Conservation (phyloP, 371 early-diverging fungal genomes). For the Rhizopus sp. region DNA sequence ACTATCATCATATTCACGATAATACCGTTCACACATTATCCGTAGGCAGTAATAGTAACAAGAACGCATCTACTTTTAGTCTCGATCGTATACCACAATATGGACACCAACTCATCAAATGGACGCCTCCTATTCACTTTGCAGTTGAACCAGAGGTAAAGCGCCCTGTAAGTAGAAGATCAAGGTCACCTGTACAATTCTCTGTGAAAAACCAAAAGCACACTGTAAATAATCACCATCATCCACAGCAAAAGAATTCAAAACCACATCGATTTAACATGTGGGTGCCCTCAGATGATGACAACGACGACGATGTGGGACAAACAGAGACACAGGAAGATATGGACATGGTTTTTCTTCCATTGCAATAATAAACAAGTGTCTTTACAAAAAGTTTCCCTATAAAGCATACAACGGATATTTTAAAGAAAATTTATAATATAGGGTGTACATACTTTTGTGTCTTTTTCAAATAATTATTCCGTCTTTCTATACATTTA, state of each 20-base stretch:
- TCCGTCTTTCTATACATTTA: background rate
- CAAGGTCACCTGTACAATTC: slow-evolving; percentile 12
- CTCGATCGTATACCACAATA: slow-evolving; percentile 21
- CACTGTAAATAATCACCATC: background rate
- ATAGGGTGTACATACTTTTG: too few species aligned
- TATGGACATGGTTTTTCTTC: slow-evolving; percentile 12
- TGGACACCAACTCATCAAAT: slow-evolving; percentile 24
- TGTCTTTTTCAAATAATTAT: background rate
- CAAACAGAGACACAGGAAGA: background rate
- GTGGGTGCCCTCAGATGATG: slow-evolving; percentile 19
- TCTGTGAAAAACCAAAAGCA: background rate
- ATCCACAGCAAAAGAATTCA: background rate
- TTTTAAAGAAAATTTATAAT: too few species aligned
- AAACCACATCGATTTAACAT: slow-evolving; percentile 18
- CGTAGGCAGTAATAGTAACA: background rate
- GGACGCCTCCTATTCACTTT: slow-evolving; percentile 16
- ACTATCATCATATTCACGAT: background rate
- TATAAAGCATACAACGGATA: too few species aligned
- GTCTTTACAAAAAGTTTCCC: too few species aligned
- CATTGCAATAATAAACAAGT: slow-evolving; percentile 5
- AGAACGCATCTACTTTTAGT: background rate
- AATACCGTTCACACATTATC: slow-evolving; percentile 6
- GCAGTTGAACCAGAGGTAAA: background rate
- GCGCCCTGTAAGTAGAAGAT: slow-evolving; percentile 22
- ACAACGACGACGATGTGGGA: slow-evolving; percentile 6